A percentile compares a stretch with the other conserved stretches of the same genome.
Conservation (phyloP, 768 basidiomycete genomes). For the Pleurotus sapidus region DNA sequence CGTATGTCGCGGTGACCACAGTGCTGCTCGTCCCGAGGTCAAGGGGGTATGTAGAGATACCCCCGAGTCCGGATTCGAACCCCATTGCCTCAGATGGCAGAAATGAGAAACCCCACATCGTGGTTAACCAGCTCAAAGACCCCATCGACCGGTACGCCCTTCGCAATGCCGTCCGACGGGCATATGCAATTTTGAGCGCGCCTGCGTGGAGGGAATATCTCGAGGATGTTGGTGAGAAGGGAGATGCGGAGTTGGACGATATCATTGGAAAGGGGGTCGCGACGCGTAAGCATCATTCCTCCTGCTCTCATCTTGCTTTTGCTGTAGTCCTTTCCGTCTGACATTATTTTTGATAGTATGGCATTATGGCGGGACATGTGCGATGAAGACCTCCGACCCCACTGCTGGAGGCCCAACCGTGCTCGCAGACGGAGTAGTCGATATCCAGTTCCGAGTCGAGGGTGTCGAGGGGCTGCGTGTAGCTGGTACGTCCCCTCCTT, state of each 20-base stretch:
- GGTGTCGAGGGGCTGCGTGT: not conserved
- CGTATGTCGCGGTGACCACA: not conserved
- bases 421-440: not conserved
- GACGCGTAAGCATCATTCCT: not conserved
- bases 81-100: not conserved
- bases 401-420: too few species aligned
- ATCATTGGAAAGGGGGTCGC: not conserved
- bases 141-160: not conserved
- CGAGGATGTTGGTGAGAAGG: not conserved
- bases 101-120: not conserved
- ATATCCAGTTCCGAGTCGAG: not conserved
- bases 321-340: not conserved
- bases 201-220: constrained; percentile 1
- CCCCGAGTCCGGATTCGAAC: not conserved
- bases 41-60: not conserved
- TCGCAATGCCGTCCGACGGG: not conserved
- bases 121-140: constrained; percentile 5
- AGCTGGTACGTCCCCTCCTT: not conserved
- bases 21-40: constrained; percentile 2
- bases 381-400: not conserved
- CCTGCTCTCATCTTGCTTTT: not conserved
- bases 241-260: not conserved
- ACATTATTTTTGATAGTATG: not conserved
- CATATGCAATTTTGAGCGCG: not conserved
- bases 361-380: constrained; percentile 6